Conservation (phyloP, 345 rosid species). For the Ceriops decandra region DNA sequence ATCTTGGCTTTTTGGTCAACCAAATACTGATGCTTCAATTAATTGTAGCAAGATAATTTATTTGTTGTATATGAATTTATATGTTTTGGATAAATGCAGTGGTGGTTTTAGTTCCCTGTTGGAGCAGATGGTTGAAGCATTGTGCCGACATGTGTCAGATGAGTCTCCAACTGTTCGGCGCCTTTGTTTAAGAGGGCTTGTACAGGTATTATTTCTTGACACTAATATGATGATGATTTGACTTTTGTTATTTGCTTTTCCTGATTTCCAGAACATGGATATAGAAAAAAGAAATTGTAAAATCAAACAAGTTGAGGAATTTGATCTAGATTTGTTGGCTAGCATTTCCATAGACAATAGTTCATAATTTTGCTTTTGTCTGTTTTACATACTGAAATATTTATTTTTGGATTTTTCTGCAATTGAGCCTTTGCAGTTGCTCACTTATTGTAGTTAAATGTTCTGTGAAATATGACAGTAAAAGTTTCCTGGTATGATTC, state of each 20-base stretch:
- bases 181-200: conserved; percentile 92
- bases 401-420: too few species aligned
- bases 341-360: not conserved
- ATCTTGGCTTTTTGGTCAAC: too few species aligned
- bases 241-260: not conserved
- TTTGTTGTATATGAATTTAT: conserved; percentile 5
- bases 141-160: conserved; percentile 92
- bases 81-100: conserved; percentile 41
- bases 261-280: not conserved
- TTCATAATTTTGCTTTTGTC: too few species aligned
- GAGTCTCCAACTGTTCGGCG: conserved; percentile 91
- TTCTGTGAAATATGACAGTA: not conserved
- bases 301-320: not conserved
- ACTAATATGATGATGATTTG: not conserved
- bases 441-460: not conserved
- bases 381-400: too few species aligned
- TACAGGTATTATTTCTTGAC: conserved; percentile 50
- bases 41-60: not conserved
- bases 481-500: too few species aligned
- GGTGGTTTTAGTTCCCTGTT: conserved; percentile 63
- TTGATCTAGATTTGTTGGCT: not conserved
- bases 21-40: not conserved
- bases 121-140: conserved; percentile 92
- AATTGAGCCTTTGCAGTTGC: too few species aligned
- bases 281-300: not conserved